Percentiles rank a stretch among this genome's conserved stretches.
phyloP scores from a whole-genome alignment of 305 asterid species.

The Fraxinus sp. region DNA sequence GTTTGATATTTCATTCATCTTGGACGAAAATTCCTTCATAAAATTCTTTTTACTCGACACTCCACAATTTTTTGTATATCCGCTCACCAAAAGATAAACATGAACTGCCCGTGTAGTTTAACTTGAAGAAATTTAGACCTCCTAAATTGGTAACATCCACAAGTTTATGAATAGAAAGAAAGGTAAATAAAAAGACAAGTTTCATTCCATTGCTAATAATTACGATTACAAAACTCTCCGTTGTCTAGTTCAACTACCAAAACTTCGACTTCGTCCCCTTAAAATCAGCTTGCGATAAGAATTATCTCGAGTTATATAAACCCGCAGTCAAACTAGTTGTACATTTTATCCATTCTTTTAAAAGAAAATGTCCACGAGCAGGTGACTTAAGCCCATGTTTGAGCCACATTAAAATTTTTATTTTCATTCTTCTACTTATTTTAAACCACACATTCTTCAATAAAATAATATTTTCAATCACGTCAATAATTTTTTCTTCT shows the following conservation, averaged over 20 bases:
- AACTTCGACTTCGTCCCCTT: not conserved
- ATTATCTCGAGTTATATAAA: no score
- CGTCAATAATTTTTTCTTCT: no score
- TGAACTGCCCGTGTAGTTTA: not conserved
- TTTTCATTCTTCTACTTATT: no score
- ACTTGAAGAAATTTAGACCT: not conserved
- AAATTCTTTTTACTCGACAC: not conserved
- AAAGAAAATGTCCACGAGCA: no score
- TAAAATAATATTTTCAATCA: no score
- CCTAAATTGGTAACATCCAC: not conserved
- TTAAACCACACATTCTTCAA: no score
- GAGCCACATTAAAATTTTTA: no score
- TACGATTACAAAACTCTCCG: not conserved
- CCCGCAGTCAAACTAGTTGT: no score
- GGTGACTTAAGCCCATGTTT: no score
- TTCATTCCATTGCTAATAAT: not conserved
- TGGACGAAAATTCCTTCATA: not conserved
- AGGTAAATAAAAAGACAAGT: not conserved
- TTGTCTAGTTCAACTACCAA: not conserved
- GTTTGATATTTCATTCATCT: not conserved
- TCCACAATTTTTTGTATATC: not conserved
- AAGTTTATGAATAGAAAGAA: not conserved
- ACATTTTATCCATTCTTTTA: not conserved
- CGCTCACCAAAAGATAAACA: not conserved
- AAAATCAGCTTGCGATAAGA: not conserved